These are phyloP conservation scores for Exophiala viscosa DNA, from an alignment of 2,329 filamentous ascomycete genomes.

Conservation along the genomic window DNA sequence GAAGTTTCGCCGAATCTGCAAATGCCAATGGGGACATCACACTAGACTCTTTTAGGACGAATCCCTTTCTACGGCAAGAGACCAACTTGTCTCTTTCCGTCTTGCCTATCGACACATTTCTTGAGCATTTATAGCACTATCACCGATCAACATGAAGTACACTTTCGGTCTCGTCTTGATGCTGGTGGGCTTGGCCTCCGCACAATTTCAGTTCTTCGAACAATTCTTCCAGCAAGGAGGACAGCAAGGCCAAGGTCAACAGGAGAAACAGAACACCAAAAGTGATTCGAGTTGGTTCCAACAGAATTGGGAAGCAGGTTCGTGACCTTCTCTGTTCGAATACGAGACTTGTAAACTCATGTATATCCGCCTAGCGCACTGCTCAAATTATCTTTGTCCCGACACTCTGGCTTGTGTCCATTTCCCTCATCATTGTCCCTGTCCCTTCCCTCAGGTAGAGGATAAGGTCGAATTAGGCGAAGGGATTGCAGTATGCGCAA, in stretches of 20 bases:
- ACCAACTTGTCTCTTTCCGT: slow-evolving; percentile 1
- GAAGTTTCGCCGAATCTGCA: not conserved
- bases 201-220: slow-evolving; percentile 97
- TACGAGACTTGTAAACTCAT: slow-evolving; percentile 8
- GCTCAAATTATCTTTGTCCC: slow-evolving; percentile 90
- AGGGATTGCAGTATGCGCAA: slow-evolving; percentile 47
- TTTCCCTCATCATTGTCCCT: slow-evolving; percentile 96
- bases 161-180: slow-evolving; percentile 48
- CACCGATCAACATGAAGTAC: slow-evolving; percentile 28
- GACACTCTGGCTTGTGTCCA: slow-evolving; percentile 92
- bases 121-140: slow-evolving; percentile 59
- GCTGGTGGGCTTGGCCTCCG: slow-evolving; percentile 56
- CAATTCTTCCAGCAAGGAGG: slow-evolving; percentile 72
- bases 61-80: not conserved
- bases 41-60: slow-evolving; percentile 3
- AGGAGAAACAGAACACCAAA: slow-evolving; percentile 71
- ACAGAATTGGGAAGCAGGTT: slow-evolving; percentile 55
- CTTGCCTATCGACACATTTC: slow-evolving; percentile 14
- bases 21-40: not conserved
- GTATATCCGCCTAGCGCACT: slow-evolving; percentile 59
- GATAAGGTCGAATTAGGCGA: slow-evolving; percentile 67
- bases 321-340: slow-evolving; percentile 1
- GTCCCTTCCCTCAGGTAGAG: slow-evolving; percentile 70
- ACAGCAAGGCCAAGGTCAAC: slow-evolving; percentile 54
- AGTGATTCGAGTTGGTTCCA: slow-evolving; percentile 82